Evolutionary conservation across 208 protist species (phyloP), one percentile per base, ranked within the genome.

Genomic region (Leishmania martiniquensis): DNA sequence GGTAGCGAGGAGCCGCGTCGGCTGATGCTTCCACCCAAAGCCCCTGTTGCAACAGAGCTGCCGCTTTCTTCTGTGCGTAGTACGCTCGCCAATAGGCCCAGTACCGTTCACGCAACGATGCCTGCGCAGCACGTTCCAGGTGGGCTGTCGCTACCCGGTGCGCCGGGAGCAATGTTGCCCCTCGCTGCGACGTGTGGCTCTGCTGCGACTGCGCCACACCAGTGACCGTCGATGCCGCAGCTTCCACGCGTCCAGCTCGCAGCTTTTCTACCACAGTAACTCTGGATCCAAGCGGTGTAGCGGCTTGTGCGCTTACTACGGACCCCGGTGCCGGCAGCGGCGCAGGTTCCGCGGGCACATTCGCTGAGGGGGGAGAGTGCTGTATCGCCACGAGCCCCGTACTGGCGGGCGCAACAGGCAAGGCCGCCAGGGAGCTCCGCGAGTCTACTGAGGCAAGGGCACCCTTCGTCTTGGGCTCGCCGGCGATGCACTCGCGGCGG

Each of bases 71-170:
- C 34, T 68, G 29, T 15, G 37, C 34, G 44, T 60, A 73, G 52
- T 82, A 73, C 29, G 65, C 37, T 7, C 29, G 25, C 87, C 87
- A 91, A 9, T 39, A 57, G 2, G 20, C 32, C 72, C 75, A 83
- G 59, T 78, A 78, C 2, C 76, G 66, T 37, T 54, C 47, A 42
- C 55, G 49, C 32, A 79, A 6, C 6, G 76, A 39, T 39, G 66
- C 77, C 4, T 55, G 34, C 4, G 72, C 65, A 0, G 4, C 9
- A 12, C n/a, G 49, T 29, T 63, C 78, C n/a, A 87, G 4, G 51
- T 81, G 73, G 1, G 20, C 51, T 1, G 80, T 80, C 22, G 78
- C 78, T 2, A 83, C 57, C 13, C 47, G 49, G 22, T 63, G 54
- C 20, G 70, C 70, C 4, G 22, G 22, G 37, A 37, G n/a, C 10